Base-by-base conservation (phyloP, 139 green algal genomes). In the Chlorella ohadii region DNA sequence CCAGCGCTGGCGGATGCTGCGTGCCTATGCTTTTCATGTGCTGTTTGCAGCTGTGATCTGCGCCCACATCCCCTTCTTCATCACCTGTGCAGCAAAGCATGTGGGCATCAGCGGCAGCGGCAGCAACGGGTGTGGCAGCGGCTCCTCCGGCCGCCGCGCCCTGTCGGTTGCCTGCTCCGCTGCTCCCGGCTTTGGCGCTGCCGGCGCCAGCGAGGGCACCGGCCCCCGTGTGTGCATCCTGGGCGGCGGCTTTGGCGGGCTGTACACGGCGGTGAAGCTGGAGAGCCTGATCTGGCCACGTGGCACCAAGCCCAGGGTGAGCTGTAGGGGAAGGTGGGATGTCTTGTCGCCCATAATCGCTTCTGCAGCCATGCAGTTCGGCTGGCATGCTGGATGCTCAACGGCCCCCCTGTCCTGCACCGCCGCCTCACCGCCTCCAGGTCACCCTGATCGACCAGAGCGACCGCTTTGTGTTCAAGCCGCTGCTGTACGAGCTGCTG, bases 391-490 rank as follows among this genome's bases (percentile, higher is more conserved):
- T 66, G 27, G 7, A 2, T 2, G 59, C 44, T 51, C 6, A 66
- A 22, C 59, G 2, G 28, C 20, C 59, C 1, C 20, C 59, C 20
- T 13, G 59, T 28, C 65, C 65, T 44, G 65, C 16, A 15, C 20
- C 64, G n/a, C 23, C 63, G 28, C 6, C 3, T 16, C 36, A 34
- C 25, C 1, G 9, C 33, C 23, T 19, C 20, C 89, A 96, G 92
- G 87, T 99, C 6, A 98, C 96, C 2, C 84, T 99, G 0, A 92
- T 99, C 33, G 97, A 99, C 89, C 89, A 97, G 84, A 90, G 70
- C 13, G 97, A 99, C 16, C 88, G 92, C 27, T 99, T 99, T 88
- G 90, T 98, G 13, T 99, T 99, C 92, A 99, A 99, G 91, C 97
- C 97, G 36, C 85, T 99, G 91, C 90, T 99, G 78, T 99, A 99